Percentiles rank a stretch among this genome's conserved stretches.
Evolutionary conservation across 1,139 yeast species (phyloP).

Genomic region (Hemisphaericaspora xylofermentans): DNA sequence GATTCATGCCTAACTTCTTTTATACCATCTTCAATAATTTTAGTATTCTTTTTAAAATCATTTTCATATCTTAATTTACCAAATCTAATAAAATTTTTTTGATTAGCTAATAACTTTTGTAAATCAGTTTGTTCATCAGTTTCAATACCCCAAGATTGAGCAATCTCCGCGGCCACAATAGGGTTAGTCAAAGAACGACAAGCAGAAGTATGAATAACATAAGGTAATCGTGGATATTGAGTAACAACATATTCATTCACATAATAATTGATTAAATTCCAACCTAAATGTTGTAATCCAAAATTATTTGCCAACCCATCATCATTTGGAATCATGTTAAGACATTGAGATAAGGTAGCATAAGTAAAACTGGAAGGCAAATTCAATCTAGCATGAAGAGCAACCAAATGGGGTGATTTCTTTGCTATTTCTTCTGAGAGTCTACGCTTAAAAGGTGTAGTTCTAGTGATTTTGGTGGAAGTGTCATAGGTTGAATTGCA

Average conservation of each 20-base stretch:
- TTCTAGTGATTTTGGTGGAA: neutral
- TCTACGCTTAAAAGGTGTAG: neutral
- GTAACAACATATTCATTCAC: slow-evolving; percentile 71
- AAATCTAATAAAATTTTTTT: slow-evolving; percentile 59
- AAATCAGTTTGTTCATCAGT: slow-evolving; percentile 63
- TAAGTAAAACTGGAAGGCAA: slow-evolving; percentile 57
- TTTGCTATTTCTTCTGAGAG: neutral
- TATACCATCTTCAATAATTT: slow-evolving; percentile 50
- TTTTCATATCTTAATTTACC: slow-evolving; percentile 62
- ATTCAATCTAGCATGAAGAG: slow-evolving; percentile 77
- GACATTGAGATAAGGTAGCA: slow-evolving; percentile 76
- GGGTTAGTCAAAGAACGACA: slow-evolving; percentile 72
- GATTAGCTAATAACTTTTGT: slow-evolving; percentile 68
- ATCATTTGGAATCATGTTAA: slow-evolving; percentile 46
- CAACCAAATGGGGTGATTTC: slow-evolving; percentile 59
- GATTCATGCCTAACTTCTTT: slow-evolving; percentile 23
- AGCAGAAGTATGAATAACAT: slow-evolving; percentile 70
- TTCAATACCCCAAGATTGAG: slow-evolving; percentile 86
- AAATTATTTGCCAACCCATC: slow-evolving; percentile 66
- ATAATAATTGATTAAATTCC: slow-evolving; percentile 71
- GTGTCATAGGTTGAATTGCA: neutral
- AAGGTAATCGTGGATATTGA: slow-evolving; percentile 87
- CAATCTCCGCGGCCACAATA: slow-evolving; percentile 61
- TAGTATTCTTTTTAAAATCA: slow-evolving; percentile 31
- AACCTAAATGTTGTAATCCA: slow-evolving; percentile 82